A percentile compares a stretch with the other conserved stretches of the same genome.
Evolutionary conservation across 305 asterid species (phyloP).

Genomic region (Fraxinus floribunda): DNA sequence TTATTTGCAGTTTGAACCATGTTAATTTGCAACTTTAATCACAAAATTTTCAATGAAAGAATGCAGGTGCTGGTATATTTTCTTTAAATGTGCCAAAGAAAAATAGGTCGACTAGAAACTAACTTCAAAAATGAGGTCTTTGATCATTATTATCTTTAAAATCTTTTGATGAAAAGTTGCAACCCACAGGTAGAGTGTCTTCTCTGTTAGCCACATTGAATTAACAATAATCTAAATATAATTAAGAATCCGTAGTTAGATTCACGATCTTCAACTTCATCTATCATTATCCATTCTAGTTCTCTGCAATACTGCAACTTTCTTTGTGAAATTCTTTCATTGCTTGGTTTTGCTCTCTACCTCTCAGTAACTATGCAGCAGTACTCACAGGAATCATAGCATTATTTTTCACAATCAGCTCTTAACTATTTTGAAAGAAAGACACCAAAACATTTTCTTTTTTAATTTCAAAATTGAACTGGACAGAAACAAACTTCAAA

Average conservation of each 20-base stretch:
- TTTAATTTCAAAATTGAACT: not conserved
- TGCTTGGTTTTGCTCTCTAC: not conserved
- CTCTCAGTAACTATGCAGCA: not conserved
- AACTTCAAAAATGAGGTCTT: not conserved
- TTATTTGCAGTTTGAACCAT: not conserved
- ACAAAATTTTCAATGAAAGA: not conserved
- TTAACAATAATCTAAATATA: not conserved
- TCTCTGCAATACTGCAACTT: not conserved
- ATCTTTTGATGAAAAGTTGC: not conserved
- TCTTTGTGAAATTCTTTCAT: not conserved
- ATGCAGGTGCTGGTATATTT: not conserved
- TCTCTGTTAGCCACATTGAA: not conserved
- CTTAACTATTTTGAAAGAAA: not conserved
- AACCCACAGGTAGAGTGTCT: not conserved
- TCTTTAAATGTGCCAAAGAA: slow-evolving; percentile 2
- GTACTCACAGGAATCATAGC: not conserved
- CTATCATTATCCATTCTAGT: not conserved
- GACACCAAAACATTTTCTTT: not conserved
- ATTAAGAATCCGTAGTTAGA: not conserved
- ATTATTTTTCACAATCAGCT: not conserved
- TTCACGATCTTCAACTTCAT: not conserved
- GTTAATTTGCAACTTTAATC: not conserved
- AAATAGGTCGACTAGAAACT: not conserved
- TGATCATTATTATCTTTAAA: not conserved
- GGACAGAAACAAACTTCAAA: not conserved